Percentiles rank a stretch among this genome's conserved stretches.
phyloP scores from a whole-genome alignment of 768 basidiomycete species.

The Pseudohyphozyma bogoriensis region DNA sequence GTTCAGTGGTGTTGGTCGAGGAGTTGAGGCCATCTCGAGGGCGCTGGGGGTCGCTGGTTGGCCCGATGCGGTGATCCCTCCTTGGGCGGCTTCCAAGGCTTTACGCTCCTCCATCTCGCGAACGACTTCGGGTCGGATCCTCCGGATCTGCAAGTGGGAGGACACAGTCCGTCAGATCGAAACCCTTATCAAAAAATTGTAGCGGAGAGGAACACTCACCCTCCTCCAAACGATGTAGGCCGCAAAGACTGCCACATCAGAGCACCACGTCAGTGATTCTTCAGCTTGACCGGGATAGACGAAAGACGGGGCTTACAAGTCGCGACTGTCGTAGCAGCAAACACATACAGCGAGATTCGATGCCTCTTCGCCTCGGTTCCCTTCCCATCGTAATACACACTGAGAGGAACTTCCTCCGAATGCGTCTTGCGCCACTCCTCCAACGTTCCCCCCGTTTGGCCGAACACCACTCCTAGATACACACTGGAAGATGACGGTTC shows the following conservation, averaged over 20 bases:
- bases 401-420: background rate
- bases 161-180: no score
- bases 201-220: no score
- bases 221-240: background rate
- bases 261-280: no score
- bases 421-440: background rate
- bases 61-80: background rate
- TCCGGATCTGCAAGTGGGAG: background rate
- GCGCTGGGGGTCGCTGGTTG: background rate
- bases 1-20: no score
- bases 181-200: no score
- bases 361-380: background rate
- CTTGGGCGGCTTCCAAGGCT: background rate
- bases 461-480: slow-evolving; percentile 13
- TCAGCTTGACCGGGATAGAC: no score
- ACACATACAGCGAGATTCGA: background rate
- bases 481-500: background rate
- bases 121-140: background rate
- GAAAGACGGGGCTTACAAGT: no score
- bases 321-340: background rate
- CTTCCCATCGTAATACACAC: background rate
- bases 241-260: no score
- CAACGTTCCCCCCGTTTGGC: background rate
- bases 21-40: no score
- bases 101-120: background rate